Percentiles rank a stretch among this genome's conserved stretches.
Conservation (phyloP, 306 rosid species). For the Cicer arietinum region DNA sequence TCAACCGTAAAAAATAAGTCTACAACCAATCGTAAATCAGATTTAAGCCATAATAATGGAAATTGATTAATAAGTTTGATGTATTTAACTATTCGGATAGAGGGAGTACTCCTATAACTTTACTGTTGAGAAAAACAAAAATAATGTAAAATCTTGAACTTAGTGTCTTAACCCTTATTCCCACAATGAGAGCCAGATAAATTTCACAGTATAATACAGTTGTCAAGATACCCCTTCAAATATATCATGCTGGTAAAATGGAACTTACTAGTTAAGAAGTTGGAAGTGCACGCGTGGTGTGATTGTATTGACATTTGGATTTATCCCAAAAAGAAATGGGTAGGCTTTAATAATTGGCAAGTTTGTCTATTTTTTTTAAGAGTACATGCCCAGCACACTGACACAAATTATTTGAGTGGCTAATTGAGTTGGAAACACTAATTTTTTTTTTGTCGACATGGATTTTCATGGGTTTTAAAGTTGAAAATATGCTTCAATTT, state of each 20-base stretch:
- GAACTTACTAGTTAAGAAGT: conserved; percentile 32
- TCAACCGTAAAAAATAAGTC: too few relatives aligned
- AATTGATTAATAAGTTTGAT: too few relatives aligned
- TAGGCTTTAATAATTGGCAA: conserved; percentile 37
- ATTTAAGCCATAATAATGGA: too few relatives aligned
- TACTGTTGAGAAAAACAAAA: neutral
- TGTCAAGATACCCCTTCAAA: conserved; percentile 44
- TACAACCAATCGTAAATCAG: too few relatives aligned
- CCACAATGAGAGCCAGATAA: conserved; percentile 23
- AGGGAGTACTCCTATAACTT: too few relatives aligned
- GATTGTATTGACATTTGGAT: conserved; percentile 14
- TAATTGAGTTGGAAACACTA: conserved; percentile 22
- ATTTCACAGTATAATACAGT: conserved; percentile 35
- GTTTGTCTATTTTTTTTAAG: conserved; percentile 26
- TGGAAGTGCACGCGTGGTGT: conserved; percentile 48
- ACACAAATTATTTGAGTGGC: conserved; percentile 32
- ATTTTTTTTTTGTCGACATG: neutral
- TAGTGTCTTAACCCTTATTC: conserved; percentile 34
- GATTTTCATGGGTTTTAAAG: neutral
- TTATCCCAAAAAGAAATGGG: conserved; percentile 6
- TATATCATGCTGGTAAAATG: conserved; percentile 28
- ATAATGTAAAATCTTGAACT: conserved; percentile 45
- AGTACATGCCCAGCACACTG: conserved; percentile 30
- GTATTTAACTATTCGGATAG: too few relatives aligned
- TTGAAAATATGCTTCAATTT: too few relatives aligned